Evolutionary conservation across 768 basidiomycete species (phyloP).

Genomic region (Lactarius sanguifluus): DNA sequence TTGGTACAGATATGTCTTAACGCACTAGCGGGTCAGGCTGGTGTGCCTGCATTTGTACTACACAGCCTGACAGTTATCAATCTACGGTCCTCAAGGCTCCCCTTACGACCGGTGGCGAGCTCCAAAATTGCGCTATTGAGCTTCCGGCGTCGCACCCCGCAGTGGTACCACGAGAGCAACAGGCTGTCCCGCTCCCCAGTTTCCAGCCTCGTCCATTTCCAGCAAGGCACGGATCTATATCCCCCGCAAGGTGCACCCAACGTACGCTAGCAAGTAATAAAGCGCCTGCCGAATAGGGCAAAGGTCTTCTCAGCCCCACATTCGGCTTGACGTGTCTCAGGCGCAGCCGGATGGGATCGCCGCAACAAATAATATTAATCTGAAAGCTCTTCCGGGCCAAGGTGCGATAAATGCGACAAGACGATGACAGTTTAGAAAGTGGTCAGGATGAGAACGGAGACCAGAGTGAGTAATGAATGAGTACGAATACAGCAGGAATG

Average conservation of each 20-base stretch:
- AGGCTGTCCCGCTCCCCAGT: background rate
- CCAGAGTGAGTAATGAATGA: constrained; percentile 5
- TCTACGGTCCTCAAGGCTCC: background rate
- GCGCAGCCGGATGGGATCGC: background rate
- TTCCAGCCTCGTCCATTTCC: background rate
- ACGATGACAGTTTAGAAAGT: constrained; percentile 5
- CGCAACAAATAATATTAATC: background rate
- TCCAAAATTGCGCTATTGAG: background rate
- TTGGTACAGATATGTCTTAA: background rate
- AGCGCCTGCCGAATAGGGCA: background rate
- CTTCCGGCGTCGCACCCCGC: background rate
- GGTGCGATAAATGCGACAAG: constrained; percentile 20
- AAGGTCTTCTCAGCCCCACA: too few species aligned
- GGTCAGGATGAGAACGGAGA: constrained; percentile 2
- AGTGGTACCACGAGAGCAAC: background rate
- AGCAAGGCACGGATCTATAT: too few species aligned
- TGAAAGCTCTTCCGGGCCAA: background rate
- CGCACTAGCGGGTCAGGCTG: background rate
- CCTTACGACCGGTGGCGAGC: too few species aligned
- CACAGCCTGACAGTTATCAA: background rate
- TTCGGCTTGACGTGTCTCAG: background rate
- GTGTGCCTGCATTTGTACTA: background rate
- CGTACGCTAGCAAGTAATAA: background rate
- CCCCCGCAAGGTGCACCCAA: background rate
- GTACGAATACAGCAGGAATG: background rate